Evolutionary conservation across 306 rosid genomes (phyloP).

Genomic region (Lupinus albus): DNA sequence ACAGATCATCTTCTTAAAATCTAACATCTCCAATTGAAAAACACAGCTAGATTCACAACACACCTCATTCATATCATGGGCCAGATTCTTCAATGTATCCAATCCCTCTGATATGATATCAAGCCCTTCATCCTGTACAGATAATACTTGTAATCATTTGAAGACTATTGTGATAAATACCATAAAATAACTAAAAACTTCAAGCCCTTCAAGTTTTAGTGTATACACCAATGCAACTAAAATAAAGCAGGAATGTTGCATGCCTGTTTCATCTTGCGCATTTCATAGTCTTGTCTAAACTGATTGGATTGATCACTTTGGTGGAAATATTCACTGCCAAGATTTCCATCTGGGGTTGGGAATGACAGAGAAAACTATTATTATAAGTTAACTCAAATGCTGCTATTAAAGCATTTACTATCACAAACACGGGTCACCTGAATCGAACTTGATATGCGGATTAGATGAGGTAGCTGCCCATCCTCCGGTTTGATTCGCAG

Average conservation of each 20-base stretch:
- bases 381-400: constrained; percentile 16
- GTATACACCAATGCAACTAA: too few species aligned
- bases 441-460: constrained; percentile 65
- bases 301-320: constrained; percentile 74
- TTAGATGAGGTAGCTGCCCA: constrained; percentile 50
- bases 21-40: constrained; percentile 18
- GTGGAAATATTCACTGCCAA: constrained; percentile 56
- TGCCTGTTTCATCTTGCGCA: constrained; percentile 69
- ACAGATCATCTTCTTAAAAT: constrained; percentile 31
- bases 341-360: constrained; percentile 47
- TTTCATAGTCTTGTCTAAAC: constrained; percentile 43
- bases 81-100: constrained; percentile 71
- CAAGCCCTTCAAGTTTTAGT: too few species aligned
- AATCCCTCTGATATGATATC: constrained; percentile 91
- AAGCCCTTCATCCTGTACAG: constrained; percentile 80
- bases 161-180: constrained; percentile 4
- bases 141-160: constrained; percentile 26
- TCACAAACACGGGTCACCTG: constrained; percentile 25
- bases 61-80: constrained; percentile 90
- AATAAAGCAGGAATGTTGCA: constrained; percentile 41
- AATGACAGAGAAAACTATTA: constrained; percentile 23
- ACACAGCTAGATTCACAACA: constrained; percentile 34
- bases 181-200: neutral
- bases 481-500: constrained; percentile 53
- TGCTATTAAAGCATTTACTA: constrained; percentile 2